Evolutionary conservation across 177 flowering plant genomes (phyloP).

Genomic region (Tripterygium wilfordii): DNA sequence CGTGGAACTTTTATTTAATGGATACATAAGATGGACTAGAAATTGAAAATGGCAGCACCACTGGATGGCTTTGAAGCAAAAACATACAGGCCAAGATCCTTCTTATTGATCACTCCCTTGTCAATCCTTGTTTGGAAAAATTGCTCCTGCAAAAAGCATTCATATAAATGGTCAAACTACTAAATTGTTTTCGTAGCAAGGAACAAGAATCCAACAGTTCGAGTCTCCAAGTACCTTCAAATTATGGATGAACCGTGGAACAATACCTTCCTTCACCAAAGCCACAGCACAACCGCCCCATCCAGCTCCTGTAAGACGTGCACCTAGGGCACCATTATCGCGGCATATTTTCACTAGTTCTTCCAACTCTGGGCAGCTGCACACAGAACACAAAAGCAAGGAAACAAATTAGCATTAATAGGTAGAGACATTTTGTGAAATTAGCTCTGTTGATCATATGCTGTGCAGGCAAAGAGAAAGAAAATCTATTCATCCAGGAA

Average conservation of each 20-base stretch:
- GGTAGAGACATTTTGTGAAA: too few species aligned
- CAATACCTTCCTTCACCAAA: constrained; percentile 64
- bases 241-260: constrained; percentile 67
- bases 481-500: too few species aligned
- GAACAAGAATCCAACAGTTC: neutral
- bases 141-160: constrained; percentile 37
- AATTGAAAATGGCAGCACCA: constrained; percentile 87
- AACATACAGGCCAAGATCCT: constrained; percentile 68
- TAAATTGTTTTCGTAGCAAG: neutral
- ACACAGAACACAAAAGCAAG: constrained; percentile 2
- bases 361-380: constrained; percentile 97
- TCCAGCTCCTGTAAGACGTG: constrained; percentile 98
- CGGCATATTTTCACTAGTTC: constrained; percentile 82
- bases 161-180: neutral
- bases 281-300: constrained; percentile 99
- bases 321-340: constrained; percentile 80
- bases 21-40: constrained; percentile 20
- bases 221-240: constrained; percentile 49
- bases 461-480: too few species aligned
- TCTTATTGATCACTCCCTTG: constrained; percentile 50
- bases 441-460: too few species aligned
- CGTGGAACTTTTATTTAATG: too few species aligned
- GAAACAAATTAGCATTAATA: neutral
- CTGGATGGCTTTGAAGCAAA: constrained; percentile 96
- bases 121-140: constrained; percentile 73